phyloP scores from a whole-genome alignment of 345 rosid species.

The Toxicodendron radicans region DNA sequence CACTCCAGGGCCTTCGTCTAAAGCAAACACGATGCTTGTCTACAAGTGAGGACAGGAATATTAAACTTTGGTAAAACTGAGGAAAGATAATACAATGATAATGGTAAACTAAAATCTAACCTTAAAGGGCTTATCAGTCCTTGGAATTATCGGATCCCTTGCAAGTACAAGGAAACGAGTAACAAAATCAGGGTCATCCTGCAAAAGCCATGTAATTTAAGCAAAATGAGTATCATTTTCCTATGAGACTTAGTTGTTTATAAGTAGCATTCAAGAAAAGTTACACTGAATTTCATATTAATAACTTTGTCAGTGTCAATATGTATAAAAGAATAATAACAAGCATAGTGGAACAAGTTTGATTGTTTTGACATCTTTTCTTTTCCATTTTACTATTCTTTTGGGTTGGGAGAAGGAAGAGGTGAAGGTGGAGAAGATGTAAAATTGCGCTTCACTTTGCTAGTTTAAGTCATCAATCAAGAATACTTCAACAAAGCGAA shows the following conservation, averaged over 20 bases:
- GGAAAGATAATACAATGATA: not conserved
- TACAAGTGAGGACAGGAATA: slow-evolving; percentile 19
- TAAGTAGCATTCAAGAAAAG: not conserved
- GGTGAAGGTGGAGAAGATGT: not conserved
- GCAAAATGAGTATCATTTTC: slow-evolving; percentile 16
- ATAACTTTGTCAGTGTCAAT: slow-evolving; percentile 1
- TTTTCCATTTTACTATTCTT: too few relatives aligned
- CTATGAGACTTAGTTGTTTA: not conserved
- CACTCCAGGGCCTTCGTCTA: slow-evolving; percentile 57
- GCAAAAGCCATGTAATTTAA: slow-evolving; percentile 8
- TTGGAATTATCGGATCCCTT: slow-evolving; percentile 56
- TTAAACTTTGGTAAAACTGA: not conserved
- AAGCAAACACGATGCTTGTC: slow-evolving; percentile 57
- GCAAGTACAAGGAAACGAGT: slow-evolving; percentile 58
- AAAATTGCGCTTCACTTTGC: not conserved
- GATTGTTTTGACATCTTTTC: not conserved
- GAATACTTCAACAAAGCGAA: not conserved
- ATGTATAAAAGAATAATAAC: not conserved
- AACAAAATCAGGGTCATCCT: slow-evolving; percentile 39
- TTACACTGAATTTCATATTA: not conserved
- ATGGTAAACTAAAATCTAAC: slow-evolving; percentile 17
- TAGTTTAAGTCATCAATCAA: not conserved
- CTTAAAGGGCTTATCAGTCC: slow-evolving; percentile 39
- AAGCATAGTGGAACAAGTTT: not conserved
- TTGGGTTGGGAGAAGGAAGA: not conserved